Conservation (phyloP, 169 alveolate species). For the Cryptosporidium tyzzeri region DNA sequence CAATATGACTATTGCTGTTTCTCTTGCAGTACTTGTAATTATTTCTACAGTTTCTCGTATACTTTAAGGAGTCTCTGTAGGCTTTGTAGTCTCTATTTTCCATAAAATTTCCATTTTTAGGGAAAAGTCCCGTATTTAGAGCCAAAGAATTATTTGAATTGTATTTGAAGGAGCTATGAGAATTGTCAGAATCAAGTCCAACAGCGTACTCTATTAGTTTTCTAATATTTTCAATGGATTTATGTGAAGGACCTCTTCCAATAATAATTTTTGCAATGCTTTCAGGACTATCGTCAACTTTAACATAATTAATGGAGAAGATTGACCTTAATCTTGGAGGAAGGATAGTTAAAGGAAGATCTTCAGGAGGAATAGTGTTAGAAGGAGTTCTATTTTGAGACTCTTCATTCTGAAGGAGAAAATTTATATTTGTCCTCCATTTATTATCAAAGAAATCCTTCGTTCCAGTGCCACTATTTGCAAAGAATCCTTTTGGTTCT, state of each 20-base stretch:
- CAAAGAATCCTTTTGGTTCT: constrained; percentile 23
- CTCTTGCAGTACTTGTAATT: neutral
- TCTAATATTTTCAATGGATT: constrained; percentile 35
- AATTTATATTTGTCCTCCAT: constrained; percentile 39
- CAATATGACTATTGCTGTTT: neutral
- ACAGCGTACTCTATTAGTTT: constrained; percentile 21
- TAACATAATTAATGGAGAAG: constrained; percentile 11
- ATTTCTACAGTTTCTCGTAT: no score
- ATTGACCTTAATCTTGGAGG: constrained; percentile 52
- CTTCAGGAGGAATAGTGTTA: constrained; percentile 10
- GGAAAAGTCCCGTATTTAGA: neutral
- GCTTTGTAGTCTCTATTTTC: neutral
- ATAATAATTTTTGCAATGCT: constrained; percentile 31
- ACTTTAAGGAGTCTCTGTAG: neutral
- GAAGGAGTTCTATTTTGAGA: neutral
- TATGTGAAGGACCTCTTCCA: constrained; percentile 71
- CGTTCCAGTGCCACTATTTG: neutral
- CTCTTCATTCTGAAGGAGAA: constrained; percentile 7
- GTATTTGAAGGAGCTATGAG: neutral
- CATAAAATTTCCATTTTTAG: neutral
- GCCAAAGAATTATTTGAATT: neutral
- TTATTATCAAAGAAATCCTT: constrained; percentile 38
- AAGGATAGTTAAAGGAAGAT: constrained; percentile 19
- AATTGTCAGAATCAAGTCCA: constrained; percentile 19
- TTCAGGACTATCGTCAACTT: constrained; percentile 22